These are phyloP conservation scores for Phylloporus sp. DNA, from an alignment of 768 basidiomycete genomes.

Conservation along the genomic window DNA sequence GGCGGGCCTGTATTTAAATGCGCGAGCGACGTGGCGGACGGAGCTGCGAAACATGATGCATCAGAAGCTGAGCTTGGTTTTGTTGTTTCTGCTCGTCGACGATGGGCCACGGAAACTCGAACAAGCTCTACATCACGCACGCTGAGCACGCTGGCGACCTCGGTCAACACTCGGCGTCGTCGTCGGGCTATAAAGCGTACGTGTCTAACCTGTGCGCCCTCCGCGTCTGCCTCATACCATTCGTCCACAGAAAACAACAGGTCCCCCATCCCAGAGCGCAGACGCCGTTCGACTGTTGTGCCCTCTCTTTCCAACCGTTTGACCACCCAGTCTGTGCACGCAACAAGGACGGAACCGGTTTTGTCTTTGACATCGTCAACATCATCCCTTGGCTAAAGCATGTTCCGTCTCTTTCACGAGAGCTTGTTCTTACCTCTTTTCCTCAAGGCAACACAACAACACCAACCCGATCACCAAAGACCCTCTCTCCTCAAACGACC, in stretches of 20 bases:
- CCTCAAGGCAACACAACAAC: conserved; percentile 71
- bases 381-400: conserved; percentile 95
- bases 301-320: conserved; percentile 88
- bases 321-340: conserved; percentile 82
- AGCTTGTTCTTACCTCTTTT: conserved; percentile 6
- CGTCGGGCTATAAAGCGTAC: conserved; percentile 66
- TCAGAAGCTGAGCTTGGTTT: not conserved
- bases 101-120: conserved; percentile 84
- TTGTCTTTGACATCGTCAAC: conserved; percentile 85
- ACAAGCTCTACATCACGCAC: conserved; percentile 86
- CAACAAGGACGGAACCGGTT: conserved; percentile 73
- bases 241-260: conserved; percentile 52
- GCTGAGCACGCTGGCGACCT: conserved; percentile 78
- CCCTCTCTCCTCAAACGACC: conserved; percentile 61
- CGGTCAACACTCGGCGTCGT: conserved; percentile 80
- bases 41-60: conserved; percentile 28
- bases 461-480: conserved; percentile 74
- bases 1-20: conserved; percentile 22
- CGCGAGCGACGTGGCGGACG: conserved; percentile 27
- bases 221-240: conserved; percentile 6
- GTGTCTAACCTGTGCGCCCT: conserved; percentile 25
- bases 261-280: conserved; percentile 57
- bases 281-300: conserved; percentile 88
- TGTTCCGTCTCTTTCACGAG: conserved; percentile 23
- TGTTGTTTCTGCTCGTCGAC: conserved; percentile 6